A percentile compares a stretch with the other conserved stretches of the same genome.
Evolutionary conservation across 345 rosid species (phyloP).

Genomic region (Acer yangbiense): DNA sequence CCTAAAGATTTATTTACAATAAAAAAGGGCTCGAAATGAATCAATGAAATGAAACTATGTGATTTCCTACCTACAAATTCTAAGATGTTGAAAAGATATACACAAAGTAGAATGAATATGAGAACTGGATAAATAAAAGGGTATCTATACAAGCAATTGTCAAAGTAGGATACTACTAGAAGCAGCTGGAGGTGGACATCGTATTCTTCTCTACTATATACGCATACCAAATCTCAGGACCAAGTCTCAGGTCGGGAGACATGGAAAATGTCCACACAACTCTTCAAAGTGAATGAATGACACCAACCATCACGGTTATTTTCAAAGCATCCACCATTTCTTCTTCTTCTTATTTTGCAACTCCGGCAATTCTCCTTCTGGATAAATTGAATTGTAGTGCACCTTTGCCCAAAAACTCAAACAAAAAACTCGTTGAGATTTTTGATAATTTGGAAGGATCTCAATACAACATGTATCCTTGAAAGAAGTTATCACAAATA

Average conservation of each 20-base stretch:
- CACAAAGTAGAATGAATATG: neutral
- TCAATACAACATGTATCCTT: no score
- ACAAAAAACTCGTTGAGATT: no score
- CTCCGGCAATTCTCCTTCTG: constrained; percentile 63
- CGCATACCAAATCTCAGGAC: neutral
- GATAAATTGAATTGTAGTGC: constrained; percentile 93
- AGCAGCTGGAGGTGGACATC: neutral
- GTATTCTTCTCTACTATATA: neutral
- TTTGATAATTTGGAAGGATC: no score
- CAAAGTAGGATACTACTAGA: neutral
- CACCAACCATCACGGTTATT: neutral
- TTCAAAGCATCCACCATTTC: constrained; percentile 56
- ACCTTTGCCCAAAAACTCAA: no score
- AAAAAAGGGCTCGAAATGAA: constrained; percentile 1
- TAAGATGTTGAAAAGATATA: neutral
- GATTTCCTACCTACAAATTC: neutral
- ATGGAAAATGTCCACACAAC: neutral
- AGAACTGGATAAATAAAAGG: neutral
- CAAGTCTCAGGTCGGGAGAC: neutral
- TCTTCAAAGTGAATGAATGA: neutral
- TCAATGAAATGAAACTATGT: constrained; percentile 1
- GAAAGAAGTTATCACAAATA: no score
- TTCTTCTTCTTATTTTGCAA: constrained; percentile 43
- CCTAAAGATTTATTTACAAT: neutral
- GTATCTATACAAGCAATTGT: neutral